Percentiles rank a stretch among this genome's conserved stretches.
Conservation (phyloP, 1,139 yeast species). For the Debaryomycetaceae sp. region DNA sequence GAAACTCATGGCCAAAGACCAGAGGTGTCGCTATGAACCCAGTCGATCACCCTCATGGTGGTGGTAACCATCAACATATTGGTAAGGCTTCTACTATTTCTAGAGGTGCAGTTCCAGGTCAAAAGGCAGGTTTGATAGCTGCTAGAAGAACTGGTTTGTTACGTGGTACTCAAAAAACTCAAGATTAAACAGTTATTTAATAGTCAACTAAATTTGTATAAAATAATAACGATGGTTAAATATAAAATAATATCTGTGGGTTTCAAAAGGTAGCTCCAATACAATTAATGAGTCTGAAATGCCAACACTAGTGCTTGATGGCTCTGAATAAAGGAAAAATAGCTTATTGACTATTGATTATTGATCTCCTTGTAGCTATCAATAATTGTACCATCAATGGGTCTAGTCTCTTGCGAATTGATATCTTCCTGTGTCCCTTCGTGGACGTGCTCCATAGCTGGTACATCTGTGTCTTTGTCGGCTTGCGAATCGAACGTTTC, state of each 20-base stretch:
- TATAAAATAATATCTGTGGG: background rate
- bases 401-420: background rate
- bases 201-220: background rate
- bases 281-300: background rate
- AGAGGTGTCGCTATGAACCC: constrained; percentile 99
- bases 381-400: background rate
- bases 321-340: no score
- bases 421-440: background rate
- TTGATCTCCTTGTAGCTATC: background rate
- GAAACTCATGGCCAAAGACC: constrained; percentile 99
- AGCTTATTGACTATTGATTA: background rate
- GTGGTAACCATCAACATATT: constrained; percentile 99
- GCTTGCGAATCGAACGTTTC: background rate
- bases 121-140: constrained; percentile 99
- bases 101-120: constrained; percentile 99
- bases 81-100: constrained; percentile 99
- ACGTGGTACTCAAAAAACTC: constrained; percentile 99
- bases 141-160: constrained; percentile 99
- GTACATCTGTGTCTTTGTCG: background rate
- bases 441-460: background rate
- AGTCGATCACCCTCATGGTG: constrained; percentile 99
- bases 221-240: background rate
- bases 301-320: background rate
- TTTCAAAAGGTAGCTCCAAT: background rate
- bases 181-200: constrained; percentile 38